Evolutionary conservation across 805 yeast genomes (phyloP).

Genomic region (Myxozyma kluyveri): DNA sequence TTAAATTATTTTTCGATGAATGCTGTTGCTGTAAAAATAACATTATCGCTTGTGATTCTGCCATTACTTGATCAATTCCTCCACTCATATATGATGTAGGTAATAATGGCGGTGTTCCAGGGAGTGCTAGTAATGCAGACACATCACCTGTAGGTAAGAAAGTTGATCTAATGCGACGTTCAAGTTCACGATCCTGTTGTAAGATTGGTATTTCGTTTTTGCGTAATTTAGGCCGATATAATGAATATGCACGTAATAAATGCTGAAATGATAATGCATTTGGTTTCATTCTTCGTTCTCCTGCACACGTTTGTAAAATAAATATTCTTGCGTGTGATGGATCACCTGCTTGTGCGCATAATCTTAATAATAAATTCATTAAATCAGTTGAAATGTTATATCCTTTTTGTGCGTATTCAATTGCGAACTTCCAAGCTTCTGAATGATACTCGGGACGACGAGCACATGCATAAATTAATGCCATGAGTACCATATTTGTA

Average conservation of each 20-base stretch:
- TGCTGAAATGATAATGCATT: constrained; percentile 36
- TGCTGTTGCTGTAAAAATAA: constrained; percentile 45
- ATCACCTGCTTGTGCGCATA: constrained; percentile 82
- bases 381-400: constrained; percentile 43
- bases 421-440: constrained; percentile 70
- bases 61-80: constrained; percentile 48
- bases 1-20: constrained; percentile 42
- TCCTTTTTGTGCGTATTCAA: constrained; percentile 54
- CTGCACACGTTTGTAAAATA: constrained; percentile 35
- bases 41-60: constrained; percentile 80
- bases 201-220: background rate
- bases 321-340: constrained; percentile 64
- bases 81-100: constrained; percentile 50
- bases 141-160: constrained; percentile 10
- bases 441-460: constrained; percentile 47
- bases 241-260: constrained; percentile 38
- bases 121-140: background rate
- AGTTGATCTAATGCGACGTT: constrained; percentile 2
- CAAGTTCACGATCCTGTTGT: background rate
- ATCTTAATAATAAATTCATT: constrained; percentile 65
- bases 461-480: constrained; percentile 68
- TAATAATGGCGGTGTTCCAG: constrained; percentile 60
- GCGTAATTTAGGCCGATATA: constrained; percentile 24
- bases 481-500: constrained; percentile 48
- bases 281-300: constrained; percentile 32